Conservation (phyloP, 2,329 filamentous ascomycete species). For the Pseudocercospora ulei region DNA sequence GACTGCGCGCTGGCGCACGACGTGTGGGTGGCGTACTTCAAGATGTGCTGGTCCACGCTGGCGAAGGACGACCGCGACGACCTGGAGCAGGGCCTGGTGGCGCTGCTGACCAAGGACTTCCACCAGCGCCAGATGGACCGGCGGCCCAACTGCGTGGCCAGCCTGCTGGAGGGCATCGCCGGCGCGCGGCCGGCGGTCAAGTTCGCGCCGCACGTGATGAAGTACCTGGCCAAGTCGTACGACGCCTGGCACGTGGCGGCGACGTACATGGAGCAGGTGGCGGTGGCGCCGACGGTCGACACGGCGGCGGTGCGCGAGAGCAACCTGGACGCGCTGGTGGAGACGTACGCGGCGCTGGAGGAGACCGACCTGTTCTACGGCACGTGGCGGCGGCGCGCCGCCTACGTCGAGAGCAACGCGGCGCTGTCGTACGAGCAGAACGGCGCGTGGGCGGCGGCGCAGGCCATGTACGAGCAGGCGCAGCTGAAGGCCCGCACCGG, state of each 20-base stretch:
- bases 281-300: constrained; percentile 73
- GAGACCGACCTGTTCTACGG: constrained; percentile 98
- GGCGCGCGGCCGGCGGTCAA: constrained; percentile 79
- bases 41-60: constrained; percentile 84
- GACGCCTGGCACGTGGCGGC: constrained; percentile 96
- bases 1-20: constrained; percentile 73
- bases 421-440: constrained; percentile 97
- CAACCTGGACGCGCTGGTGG: constrained; percentile 89
- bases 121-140: constrained; percentile 90
- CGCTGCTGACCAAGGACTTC: constrained; percentile 85
- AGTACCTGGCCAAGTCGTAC: constrained; percentile 86
- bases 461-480: constrained; percentile 89
- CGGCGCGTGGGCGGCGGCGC: constrained; percentile 98
- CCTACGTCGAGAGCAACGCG: constrained; percentile 95
- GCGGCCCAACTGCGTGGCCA: constrained; percentile 89
- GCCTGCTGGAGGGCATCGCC: constrained; percentile 76
- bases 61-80: constrained; percentile 80
- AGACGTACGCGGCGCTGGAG: constrained; percentile 79
- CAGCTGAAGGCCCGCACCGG: constrained; percentile 96
- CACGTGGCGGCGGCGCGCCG: constrained; percentile 86
- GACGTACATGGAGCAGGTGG: constrained; percentile 78
- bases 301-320: constrained; percentile 79
- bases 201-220: constrained; percentile 89
- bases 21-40: constrained; percentile 85
- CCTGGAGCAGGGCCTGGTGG: constrained; percentile 82